Evolutionary conservation across 495 filamentous ascomycete genomes (phyloP).

Genomic region (Astrothelium macrocarpum): DNA sequence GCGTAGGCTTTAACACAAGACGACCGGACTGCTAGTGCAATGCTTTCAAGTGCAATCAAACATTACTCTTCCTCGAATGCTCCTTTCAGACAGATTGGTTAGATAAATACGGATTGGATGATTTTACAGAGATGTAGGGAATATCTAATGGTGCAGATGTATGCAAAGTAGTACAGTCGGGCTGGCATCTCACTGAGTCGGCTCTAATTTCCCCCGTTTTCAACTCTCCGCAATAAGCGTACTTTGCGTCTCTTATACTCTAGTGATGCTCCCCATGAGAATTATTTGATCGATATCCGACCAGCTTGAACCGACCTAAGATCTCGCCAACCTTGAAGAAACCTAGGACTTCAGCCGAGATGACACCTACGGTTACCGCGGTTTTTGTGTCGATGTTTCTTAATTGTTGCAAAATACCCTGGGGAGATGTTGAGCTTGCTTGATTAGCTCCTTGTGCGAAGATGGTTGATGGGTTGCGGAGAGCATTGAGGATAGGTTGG

Average conservation of each 20-base stretch:
- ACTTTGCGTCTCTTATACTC: neutral
- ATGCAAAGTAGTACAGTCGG: constrained; percentile 3
- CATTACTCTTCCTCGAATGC: neutral
- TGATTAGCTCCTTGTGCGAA: constrained; percentile 31
- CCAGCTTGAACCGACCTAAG: constrained; percentile 82
- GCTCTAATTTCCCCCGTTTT: neutral
- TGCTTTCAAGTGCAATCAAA: neutral
- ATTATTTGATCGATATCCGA: constrained; percentile 57
- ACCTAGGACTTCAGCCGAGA: constrained; percentile 77
- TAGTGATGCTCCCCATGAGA: constrained; percentile 24
- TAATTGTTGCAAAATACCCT: constrained; percentile 48
- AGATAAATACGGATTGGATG: neutral
- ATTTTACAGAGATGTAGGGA: neutral
- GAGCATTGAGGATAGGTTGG: constrained; percentile 56
- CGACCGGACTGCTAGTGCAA: too few relatives aligned
- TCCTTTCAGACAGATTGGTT: neutral
- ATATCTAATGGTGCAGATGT: neutral
- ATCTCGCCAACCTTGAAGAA: constrained; percentile 99
- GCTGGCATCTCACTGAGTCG: neutral
- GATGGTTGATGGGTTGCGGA: constrained; percentile 52
- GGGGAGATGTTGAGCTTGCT: constrained; percentile 36
- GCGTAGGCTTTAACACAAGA: too few relatives aligned
- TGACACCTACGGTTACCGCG: constrained; percentile 58
- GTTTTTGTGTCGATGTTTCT: constrained; percentile 62
- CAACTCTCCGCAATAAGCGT: neutral